Base-by-base conservation (phyloP, 2,329 filamentous ascomycete species). In the Fusarium xylarioides region DNA sequence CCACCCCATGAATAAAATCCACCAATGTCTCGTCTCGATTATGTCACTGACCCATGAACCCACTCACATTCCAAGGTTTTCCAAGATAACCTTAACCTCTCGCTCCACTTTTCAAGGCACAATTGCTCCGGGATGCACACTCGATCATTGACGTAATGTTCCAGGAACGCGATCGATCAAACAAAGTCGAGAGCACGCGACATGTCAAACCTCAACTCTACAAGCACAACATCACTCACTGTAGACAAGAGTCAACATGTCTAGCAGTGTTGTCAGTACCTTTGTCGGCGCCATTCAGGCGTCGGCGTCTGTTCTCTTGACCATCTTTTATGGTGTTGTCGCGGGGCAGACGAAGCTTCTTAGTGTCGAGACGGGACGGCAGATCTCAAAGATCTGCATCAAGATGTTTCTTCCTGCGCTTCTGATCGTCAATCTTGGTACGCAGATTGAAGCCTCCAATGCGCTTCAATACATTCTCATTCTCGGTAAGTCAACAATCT, bases 401-500 rank as follows among this genome's bases (percentile, higher is more conserved):
- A 72, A 72, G 16, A 72, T 72, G 69, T 72, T 72, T 47, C 69
- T 72, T 4, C 69, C 69, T 6, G 69, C 69, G 30, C 58, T 72
- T 11, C 63, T 72, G 8, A 21, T 72, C 3, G 68, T 72, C n/a
- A 72, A 72, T 30, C 69, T 72, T 3, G 69, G 69, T 15, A 28
- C 69, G 0, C 69, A 72, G 15, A 68, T 72, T 19, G 58, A 72
- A 32, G 19, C 40, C 15, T 72, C 69, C 9, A 72, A 72, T 42
- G 69, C 63, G 23, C 28, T 57, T 18, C 43, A 50, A 10, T 72
- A 72, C 35, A 15, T 72, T 10, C 53, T 61, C 4, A 69, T 72
- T 9, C 43, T 72, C 4, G 58, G 69, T 46, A 35, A 16, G 68
- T 14, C n/a, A 26, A 0, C 28, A 65, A 58, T 32, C 10, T 2